Percentiles rank a stretch among this genome's conserved stretches.
phyloP scores from a whole-genome alignment of 129 eudicot species.

The Apium graveolens region DNA sequence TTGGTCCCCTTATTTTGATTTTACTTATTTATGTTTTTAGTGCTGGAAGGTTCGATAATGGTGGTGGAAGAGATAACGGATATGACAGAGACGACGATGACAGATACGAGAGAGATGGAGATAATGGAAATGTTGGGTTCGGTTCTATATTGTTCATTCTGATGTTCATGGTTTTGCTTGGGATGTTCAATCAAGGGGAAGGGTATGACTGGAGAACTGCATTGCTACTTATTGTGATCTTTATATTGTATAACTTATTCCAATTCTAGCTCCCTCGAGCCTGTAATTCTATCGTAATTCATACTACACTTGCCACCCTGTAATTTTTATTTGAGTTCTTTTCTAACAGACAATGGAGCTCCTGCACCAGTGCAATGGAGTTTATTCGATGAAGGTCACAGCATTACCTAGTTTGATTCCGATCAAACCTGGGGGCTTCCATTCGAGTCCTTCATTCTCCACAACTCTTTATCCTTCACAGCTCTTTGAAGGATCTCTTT shows the following conservation, averaged over 20 bases:
- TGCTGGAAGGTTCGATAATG: neutral
- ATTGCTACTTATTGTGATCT: neutral
- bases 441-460: slow-evolving; percentile 57
- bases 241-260: neutral
- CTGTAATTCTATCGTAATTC: too few relatives aligned
- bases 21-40: neutral
- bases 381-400: slow-evolving; percentile 65
- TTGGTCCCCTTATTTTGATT: slow-evolving; percentile 7
- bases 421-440: slow-evolving; percentile 67
- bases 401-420: slow-evolving; percentile 45
- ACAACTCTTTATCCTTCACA: slow-evolving; percentile 43
- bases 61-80: neutral
- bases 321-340: too few relatives aligned
- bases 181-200: slow-evolving; percentile 2
- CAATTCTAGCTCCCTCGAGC: neutral
- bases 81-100: neutral
- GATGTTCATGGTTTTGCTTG: neutral
- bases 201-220: slow-evolving; percentile 6
- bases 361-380: slow-evolving; percentile 2
- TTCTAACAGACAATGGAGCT: neutral
- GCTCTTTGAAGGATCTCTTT: slow-evolving; percentile 72
- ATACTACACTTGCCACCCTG: too few relatives aligned
- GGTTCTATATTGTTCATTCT: neutral
- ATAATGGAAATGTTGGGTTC: neutral
- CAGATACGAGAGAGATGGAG: neutral